Evolutionary conservation across 768 basidiomycete genomes (phyloP).

Genomic region (Leccinum obscurum): DNA sequence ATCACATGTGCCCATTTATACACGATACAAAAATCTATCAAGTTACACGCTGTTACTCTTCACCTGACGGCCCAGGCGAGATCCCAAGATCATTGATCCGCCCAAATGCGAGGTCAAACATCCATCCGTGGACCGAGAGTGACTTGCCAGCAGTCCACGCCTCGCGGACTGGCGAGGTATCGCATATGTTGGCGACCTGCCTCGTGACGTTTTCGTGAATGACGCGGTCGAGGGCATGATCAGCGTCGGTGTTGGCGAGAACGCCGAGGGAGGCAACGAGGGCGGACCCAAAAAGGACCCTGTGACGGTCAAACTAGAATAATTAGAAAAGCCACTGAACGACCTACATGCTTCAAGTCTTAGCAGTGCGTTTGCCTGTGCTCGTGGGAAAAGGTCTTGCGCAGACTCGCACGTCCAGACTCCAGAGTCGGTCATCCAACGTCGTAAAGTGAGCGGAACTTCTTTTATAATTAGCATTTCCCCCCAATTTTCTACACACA

Average conservation of each 20-base stretch:
- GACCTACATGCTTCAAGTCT: conserved; percentile 11
- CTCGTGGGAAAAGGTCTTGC: too few species aligned
- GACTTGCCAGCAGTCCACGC: conserved; percentile 45
- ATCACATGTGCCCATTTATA: too few species aligned
- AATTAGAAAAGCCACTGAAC: conserved; percentile 38
- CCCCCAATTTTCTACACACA: too few species aligned
- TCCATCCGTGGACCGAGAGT: conserved; percentile 70
- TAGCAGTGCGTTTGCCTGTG: too few species aligned
- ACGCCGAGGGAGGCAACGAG: conserved; percentile 43
- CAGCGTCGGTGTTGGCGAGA: conserved; percentile 37
- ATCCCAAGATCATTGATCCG: conserved; percentile 59
- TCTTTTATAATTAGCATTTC: too few species aligned
- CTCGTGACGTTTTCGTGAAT: conserved; percentile 61
- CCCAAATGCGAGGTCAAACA: conserved; percentile 65
- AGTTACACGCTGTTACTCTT: too few species aligned
- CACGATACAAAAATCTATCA: too few species aligned
- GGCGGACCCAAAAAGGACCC: conserved; percentile 35
- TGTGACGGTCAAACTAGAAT: conserved; percentile 27
- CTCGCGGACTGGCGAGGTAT: conserved; percentile 43
- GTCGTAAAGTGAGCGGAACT: too few species aligned
- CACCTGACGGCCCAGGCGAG: conserved; percentile 27
- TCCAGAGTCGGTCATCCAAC: too few species aligned
- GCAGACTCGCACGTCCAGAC: too few species aligned
- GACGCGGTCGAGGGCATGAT: conserved; percentile 44
- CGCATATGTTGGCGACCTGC: conserved; percentile 54